phyloP scores from a whole-genome alignment of 2,329 filamentous ascomycete species.

The Aspergillus aculeatinus region DNA sequence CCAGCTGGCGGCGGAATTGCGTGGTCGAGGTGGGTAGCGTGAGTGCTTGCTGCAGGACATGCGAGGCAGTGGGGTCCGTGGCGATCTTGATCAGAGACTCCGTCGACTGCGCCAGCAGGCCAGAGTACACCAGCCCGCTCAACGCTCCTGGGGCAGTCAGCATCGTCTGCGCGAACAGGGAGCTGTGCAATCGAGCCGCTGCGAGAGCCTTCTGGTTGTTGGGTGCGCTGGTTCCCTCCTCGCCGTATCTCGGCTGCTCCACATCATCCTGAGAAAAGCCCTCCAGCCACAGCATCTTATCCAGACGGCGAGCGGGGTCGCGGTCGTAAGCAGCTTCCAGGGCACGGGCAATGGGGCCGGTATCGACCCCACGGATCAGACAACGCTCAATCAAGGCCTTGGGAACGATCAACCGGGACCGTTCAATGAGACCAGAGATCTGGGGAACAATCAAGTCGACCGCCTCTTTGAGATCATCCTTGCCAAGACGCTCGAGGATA shows the following conservation, averaged over 20 bases:
- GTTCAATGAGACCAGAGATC: slow-evolving; percentile 69
- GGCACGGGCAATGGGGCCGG: slow-evolving; percentile 54
- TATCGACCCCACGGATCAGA: slow-evolving; percentile 62
- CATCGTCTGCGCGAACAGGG: slow-evolving; percentile 77
- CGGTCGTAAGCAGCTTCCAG: slow-evolving; percentile 59
- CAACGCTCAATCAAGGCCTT: slow-evolving; percentile 82
- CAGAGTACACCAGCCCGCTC: slow-evolving; percentile 68
- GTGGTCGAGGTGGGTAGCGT: slow-evolving; percentile 52
- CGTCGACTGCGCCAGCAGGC: slow-evolving; percentile 60
- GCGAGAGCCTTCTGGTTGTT: slow-evolving; percentile 40
- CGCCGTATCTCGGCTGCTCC: slow-evolving; percentile 46
- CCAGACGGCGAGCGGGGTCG: slow-evolving; percentile 52
- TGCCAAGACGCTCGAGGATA: slow-evolving; percentile 78
- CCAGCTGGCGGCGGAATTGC: slow-evolving; percentile 62
- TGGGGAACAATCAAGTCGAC: slow-evolving; percentile 71
- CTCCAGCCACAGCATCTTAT: slow-evolving; percentile 60
- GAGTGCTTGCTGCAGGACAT: slow-evolving; percentile 64
- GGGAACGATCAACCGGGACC: slow-evolving; percentile 75
- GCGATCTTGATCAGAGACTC: slow-evolving; percentile 65
- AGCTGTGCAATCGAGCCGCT: slow-evolving; percentile 69
- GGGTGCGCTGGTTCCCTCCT: slow-evolving; percentile 12
- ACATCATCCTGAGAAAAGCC: slow-evolving; percentile 50
- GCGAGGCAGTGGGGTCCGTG: slow-evolving; percentile 58
- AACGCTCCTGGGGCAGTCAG: slow-evolving; percentile 70
- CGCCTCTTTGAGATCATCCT: slow-evolving; percentile 76